These are phyloP conservation scores for Exobasidium rhododendri DNA, from an alignment of 1,284 basidiomycete species.

Conservation along the genomic window DNA sequence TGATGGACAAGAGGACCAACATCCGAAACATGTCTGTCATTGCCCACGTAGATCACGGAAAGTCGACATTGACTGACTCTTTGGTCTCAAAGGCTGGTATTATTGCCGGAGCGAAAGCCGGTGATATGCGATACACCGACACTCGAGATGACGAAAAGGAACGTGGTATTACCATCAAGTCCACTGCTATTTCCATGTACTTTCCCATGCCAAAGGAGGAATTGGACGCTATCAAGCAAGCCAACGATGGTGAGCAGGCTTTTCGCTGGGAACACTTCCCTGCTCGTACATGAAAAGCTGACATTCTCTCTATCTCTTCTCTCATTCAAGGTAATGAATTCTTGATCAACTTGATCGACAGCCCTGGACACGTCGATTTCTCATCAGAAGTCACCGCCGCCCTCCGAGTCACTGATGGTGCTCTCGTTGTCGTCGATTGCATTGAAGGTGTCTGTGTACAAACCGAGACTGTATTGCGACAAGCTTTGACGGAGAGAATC, in stretches of 20 bases:
- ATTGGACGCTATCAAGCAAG: conserved; percentile 75
- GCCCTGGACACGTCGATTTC: conserved; percentile 63
- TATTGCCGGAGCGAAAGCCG: conserved; percentile 90
- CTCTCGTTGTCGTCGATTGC: conserved; percentile 94
- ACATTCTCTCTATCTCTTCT: conserved; percentile 16
- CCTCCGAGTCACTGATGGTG: conserved; percentile 94
- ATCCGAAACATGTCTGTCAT: conserved; percentile 83
- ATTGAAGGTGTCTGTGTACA: conserved; percentile 99
- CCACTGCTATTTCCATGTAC: conserved; percentile 99
- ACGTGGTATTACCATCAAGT: conserved; percentile 99
- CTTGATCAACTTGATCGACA: conserved; percentile 93
- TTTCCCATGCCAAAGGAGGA: conserved; percentile 87
- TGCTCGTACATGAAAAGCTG: background rate
- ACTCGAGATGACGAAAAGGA: conserved; percentile 98
- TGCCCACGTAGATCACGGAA: conserved; percentile 87
- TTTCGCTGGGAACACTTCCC: conserved; percentile 49
- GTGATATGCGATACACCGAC: conserved; percentile 93
- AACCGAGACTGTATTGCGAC: conserved; percentile 98
- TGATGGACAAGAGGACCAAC: conserved; percentile 67
- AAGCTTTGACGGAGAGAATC: conserved; percentile 96
- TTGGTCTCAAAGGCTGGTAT: conserved; percentile 99
- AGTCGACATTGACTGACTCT: conserved; percentile 98
- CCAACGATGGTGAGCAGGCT: conserved; percentile 67
- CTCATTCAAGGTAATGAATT: conserved; percentile 63
- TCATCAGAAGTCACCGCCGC: conserved; percentile 99